Percentiles rank a stretch among this genome's conserved stretches.
Conservation (phyloP, 805 yeast genomes). For the Candida hispaniensis region DNA sequence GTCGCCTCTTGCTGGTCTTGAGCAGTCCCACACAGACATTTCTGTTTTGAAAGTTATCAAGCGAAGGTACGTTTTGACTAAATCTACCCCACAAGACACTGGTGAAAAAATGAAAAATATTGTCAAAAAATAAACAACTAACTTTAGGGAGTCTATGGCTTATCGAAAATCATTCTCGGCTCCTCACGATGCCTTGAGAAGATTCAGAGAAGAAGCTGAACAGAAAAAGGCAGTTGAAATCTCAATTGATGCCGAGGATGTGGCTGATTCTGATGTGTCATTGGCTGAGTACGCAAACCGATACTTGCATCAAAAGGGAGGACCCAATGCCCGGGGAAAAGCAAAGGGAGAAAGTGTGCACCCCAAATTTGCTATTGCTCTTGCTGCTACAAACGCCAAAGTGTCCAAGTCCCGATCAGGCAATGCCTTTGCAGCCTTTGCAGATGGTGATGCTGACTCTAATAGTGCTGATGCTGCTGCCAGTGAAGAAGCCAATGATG, state of each 20-base stretch:
- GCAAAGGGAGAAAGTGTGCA: conserved; percentile 9
- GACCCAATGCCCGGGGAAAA: conserved; percentile 2
- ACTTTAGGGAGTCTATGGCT: conserved; percentile 10
- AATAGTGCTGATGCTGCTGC: conserved; percentile 14
- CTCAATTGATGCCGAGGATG: conserved; percentile 17
- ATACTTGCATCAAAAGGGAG: conserved; percentile 14
- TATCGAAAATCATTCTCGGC: conserved; percentile 14
- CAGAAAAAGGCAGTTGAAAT: conserved; percentile 13
- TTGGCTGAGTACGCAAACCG: conserved; percentile 18
- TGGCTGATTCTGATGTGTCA: conserved; percentile 16
- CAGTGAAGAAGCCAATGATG: conserved; percentile 17
- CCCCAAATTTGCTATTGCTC: conserved; percentile 19
- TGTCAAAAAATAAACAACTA: neutral
- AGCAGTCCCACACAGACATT: conserved; percentile 15
- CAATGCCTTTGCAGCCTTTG: conserved; percentile 15
- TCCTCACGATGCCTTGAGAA: conserved; percentile 13
- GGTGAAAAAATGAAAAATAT: neutral
- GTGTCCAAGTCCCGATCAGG: conserved; percentile 5
- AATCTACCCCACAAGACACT: neutral
- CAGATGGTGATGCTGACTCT: conserved; percentile 11
- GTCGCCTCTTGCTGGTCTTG: conserved; percentile 24
- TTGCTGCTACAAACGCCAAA: conserved; percentile 17
- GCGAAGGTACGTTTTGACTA: conserved; percentile 12
- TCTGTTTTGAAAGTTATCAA: conserved; percentile 11
- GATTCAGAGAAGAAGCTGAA: conserved; percentile 16